Conservation (phyloP, 306 rosid genomes). For the Aeschynomene evenia region DNA sequence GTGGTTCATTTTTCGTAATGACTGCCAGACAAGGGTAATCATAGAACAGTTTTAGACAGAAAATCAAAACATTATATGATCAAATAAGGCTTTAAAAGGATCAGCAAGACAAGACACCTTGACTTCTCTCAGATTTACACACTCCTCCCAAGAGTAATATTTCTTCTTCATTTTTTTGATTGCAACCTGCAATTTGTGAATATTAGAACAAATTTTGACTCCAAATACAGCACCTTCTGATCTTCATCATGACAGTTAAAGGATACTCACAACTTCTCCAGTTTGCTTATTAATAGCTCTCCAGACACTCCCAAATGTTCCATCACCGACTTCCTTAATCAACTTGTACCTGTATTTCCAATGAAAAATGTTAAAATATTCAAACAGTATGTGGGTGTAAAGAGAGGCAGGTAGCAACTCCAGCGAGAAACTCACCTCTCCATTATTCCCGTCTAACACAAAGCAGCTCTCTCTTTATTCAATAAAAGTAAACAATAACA, state of each 20-base stretch:
- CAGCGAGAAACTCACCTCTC: constrained; percentile 64
- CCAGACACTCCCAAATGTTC: constrained; percentile 97
- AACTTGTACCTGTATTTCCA: constrained; percentile 62
- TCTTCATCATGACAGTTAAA: constrained; percentile 14
- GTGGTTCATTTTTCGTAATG: constrained; percentile 84
- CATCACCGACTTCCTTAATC: constrained; percentile 99
- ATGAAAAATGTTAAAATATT: not conserved
- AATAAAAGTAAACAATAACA: constrained; percentile 50
- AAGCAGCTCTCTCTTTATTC: constrained; percentile 71
- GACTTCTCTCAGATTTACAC: constrained; percentile 92
- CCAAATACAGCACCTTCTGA: not conserved
- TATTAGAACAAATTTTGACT: constrained; percentile 1
- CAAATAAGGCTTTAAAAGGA: not conserved
- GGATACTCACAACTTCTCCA: constrained; percentile 89
- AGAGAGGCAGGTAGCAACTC: not conserved
- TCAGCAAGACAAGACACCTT: constrained; percentile 53
- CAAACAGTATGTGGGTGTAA: not conserved
- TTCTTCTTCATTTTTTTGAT: constrained; percentile 97
- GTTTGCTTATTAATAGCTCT: constrained; percentile 85
- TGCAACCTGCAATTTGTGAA: constrained; percentile 65
- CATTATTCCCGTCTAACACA: constrained; percentile 56
- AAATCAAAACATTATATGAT: not conserved
- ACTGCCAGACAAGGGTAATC: constrained; percentile 44
- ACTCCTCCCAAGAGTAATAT: constrained; percentile 96
- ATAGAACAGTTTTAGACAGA: constrained; percentile 1